phyloP scores from a whole-genome alignment of 768 basidiomycete genomes.

The Sarcomyxa edulis region DNA sequence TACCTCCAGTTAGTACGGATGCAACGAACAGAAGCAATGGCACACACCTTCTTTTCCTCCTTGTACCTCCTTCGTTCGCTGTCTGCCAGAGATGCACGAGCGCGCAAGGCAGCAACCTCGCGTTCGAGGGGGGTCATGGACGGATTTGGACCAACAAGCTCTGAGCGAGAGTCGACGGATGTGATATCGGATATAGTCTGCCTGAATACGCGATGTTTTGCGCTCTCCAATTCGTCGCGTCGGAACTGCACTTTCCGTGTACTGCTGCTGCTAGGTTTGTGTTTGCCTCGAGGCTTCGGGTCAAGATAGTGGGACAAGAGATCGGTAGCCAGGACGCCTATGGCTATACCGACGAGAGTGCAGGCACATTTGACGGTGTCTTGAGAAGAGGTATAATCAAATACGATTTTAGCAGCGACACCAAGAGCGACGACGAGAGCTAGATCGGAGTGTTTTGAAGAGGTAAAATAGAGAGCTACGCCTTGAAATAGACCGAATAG shows the following conservation, averaged over 20 bases:
- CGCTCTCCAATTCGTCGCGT: slow-evolving; percentile 32
- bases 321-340: slow-evolving; percentile 70
- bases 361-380: slow-evolving; percentile 53
- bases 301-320: slow-evolving; percentile 64
- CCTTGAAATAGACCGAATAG: slow-evolving; percentile 75
- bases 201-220: slow-evolving; percentile 9
- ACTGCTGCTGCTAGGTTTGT: slow-evolving; percentile 17
- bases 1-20: no score
- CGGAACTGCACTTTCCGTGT: slow-evolving; percentile 44
- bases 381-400: slow-evolving; percentile 53
- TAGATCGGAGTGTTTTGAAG: slow-evolving; percentile 48
- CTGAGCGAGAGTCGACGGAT: slow-evolving; percentile 68
- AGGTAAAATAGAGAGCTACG: slow-evolving; percentile 64
- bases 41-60: slow-evolving; percentile 82
- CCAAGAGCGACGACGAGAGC: slow-evolving; percentile 51
- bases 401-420: slow-evolving; percentile 55
- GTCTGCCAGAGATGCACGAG: slow-evolving; percentile 76
- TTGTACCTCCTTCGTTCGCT: slow-evolving; percentile 77
- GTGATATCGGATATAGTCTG: slow-evolving; percentile 44
- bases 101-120: slow-evolving; percentile 69
- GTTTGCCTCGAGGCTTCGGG: slow-evolving; percentile 7
- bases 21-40: no score
- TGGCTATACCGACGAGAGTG: slow-evolving; percentile 59
- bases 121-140: slow-evolving; percentile 64
- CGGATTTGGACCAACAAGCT: slow-evolving; percentile 52